Percentiles rank a stretch among this genome's conserved stretches.
Conservation (phyloP, 805 yeast genomes). For the Ogataea paraovalis region DNA sequence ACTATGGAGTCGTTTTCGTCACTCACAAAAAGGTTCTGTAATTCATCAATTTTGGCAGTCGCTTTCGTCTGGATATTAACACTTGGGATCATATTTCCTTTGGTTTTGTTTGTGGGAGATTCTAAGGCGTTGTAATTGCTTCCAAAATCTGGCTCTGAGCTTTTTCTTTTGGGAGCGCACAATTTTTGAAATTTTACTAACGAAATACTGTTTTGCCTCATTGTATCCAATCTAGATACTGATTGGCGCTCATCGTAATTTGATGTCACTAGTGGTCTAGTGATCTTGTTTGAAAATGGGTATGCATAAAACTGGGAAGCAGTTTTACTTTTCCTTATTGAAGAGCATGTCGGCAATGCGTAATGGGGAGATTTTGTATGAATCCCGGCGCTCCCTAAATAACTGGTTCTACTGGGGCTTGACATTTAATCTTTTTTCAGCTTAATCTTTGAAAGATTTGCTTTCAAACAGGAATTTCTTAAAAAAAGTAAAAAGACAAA, state of each 20-base stretch:
- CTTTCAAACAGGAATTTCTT: too few relatives aligned
- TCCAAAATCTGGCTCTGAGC: neutral
- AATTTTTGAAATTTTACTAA: neutral
- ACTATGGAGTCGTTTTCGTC: neutral
- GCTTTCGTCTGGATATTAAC: neutral
- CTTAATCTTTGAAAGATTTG: neutral
- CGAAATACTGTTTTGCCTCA: neutral
- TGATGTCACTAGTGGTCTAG: neutral
- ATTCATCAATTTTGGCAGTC: neutral
- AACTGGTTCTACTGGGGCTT: neutral
- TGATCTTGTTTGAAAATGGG: slow-evolving; percentile 3
- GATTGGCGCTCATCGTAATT: neutral
- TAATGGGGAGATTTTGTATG: slow-evolving; percentile 17
- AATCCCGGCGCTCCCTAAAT: neutral
- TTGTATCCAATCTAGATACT: neutral
- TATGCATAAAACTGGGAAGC: slow-evolving; percentile 6
- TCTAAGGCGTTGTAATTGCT: neutral
- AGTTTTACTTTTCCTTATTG: slow-evolving; percentile 17
- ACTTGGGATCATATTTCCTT: neutral
- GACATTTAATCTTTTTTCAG: neutral
- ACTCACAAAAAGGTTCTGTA: slow-evolving; percentile 3
- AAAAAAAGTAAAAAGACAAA: too few relatives aligned
- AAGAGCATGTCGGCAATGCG: slow-evolving; percentile 22
- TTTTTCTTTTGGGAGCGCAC: neutral
- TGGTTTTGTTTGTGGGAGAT: neutral